phyloP scores from a whole-genome alignment of 257 asterid genomes.

The Ocimum tenuiflorum region DNA sequence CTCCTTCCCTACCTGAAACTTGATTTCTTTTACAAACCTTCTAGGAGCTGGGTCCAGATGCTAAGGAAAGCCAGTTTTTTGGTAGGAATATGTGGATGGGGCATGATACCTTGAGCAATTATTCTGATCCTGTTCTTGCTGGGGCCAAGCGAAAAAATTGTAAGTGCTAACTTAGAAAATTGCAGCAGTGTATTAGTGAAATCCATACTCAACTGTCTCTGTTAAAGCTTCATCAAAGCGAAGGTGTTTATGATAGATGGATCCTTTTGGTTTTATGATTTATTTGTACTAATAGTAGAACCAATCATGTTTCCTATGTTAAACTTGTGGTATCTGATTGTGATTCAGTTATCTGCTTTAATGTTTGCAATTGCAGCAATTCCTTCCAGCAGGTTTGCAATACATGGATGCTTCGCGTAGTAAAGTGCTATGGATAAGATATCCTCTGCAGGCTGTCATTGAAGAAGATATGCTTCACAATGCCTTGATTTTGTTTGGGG shows the following conservation, averaged over 20 bases:
- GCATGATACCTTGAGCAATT: slow-evolving; percentile 41
- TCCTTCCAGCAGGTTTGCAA: slow-evolving; percentile 41
- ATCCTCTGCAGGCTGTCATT: slow-evolving; percentile 71
- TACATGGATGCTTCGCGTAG: slow-evolving; percentile 51
- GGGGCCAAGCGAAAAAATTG: slow-evolving; percentile 68
- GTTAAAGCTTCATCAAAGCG: slow-evolving; percentile 12
- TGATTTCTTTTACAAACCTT: slow-evolving; percentile 20
- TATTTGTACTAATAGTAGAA: not conserved
- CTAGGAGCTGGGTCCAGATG: slow-evolving; percentile 65
- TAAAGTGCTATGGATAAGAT: slow-evolving; percentile 63
- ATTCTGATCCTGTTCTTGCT: slow-evolving; percentile 45
- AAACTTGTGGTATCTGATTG: not conserved
- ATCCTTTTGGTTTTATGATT: slow-evolving; percentile 3
- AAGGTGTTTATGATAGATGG: not conserved
- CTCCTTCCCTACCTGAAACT: not conserved
- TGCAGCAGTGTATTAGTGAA: not conserved
- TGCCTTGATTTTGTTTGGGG: slow-evolving; percentile 93
- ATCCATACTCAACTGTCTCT: not conserved
- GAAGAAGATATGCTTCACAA: slow-evolving; percentile 95
- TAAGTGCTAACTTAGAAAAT: slow-evolving; percentile 21
- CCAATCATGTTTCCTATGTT: slow-evolving; percentile 4
- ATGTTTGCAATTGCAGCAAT: slow-evolving; percentile 43
- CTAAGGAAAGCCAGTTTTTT: slow-evolving; percentile 55
- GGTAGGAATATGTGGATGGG: slow-evolving; percentile 56
- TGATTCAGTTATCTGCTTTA: slow-evolving; percentile 1